These are phyloP conservation scores for Trametes maxima DNA, from an alignment of 768 basidiomycete genomes.

Conservation along the genomic window DNA sequence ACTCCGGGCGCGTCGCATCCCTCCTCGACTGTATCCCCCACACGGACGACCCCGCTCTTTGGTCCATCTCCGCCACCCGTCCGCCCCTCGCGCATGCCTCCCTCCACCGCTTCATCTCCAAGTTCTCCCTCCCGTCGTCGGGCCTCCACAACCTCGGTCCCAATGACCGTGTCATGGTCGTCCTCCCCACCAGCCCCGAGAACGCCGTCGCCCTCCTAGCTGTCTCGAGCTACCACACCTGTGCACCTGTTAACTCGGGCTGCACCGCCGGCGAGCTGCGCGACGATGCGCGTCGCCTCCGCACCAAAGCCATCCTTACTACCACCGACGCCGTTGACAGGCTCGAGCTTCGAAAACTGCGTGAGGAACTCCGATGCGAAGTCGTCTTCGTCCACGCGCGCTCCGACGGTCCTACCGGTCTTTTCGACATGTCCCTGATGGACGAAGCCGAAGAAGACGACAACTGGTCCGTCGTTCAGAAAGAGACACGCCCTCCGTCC, in stretches of 20 bases:
- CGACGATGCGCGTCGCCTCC: slow-evolving; percentile 44
- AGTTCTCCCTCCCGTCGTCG: slow-evolving; percentile 43
- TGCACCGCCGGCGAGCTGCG: slow-evolving; percentile 47
- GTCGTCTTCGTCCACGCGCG: slow-evolving; percentile 41
- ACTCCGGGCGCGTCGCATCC: slow-evolving; percentile 34
- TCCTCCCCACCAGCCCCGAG: slow-evolving; percentile 47
- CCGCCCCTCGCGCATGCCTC: slow-evolving; percentile 40
- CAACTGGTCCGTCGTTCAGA: slow-evolving; percentile 16
- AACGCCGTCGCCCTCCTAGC: slow-evolving; percentile 50
- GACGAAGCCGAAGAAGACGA: slow-evolving; percentile 16
- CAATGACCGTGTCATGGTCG: slow-evolving; percentile 51
- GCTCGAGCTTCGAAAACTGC: slow-evolving; percentile 38
- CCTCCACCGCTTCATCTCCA: slow-evolving; percentile 41
- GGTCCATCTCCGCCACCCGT: slow-evolving; percentile 41
- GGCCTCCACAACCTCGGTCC: slow-evolving; percentile 35
- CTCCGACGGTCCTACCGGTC: slow-evolving; percentile 39
- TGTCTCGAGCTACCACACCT: slow-evolving; percentile 46
- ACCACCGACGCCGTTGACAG: slow-evolving; percentile 44
- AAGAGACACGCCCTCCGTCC: slow-evolving; percentile 28
- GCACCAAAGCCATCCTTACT: slow-evolving; percentile 44
- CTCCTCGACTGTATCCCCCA: slow-evolving; percentile 45
- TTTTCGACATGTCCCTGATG: slow-evolving; percentile 44
- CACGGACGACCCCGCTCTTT: slow-evolving; percentile 40
- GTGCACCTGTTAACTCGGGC: slow-evolving; percentile 49
- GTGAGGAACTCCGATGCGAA: slow-evolving; percentile 42